Evolutionary conservation across 1,284 basidiomycete species (phyloP).

Genomic region (Coriolopsis trogii): DNA sequence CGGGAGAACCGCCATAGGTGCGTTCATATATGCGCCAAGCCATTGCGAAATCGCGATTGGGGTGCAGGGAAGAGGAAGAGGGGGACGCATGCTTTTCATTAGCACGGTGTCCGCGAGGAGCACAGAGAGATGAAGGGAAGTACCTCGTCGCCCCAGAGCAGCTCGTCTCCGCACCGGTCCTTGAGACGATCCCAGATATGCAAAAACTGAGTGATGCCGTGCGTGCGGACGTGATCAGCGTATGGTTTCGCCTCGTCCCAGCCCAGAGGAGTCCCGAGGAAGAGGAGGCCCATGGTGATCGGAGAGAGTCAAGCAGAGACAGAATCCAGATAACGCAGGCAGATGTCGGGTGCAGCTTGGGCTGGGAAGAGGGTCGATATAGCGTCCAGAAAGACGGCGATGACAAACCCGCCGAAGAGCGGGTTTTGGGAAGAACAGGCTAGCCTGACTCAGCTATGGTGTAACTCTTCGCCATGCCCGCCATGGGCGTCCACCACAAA

Average conservation of each 20-base stretch:
- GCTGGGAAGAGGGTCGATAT: constrained; percentile 11
- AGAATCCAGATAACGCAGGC: constrained; percentile 5
- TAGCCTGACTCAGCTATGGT: constrained; percentile 30
- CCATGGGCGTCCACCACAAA: constrained; percentile 3
- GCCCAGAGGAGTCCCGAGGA: constrained; percentile 90
- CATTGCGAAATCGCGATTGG: too few relatives aligned
- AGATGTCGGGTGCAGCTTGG: not conserved
- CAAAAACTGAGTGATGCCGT: constrained; percentile 96
- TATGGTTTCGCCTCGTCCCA: constrained; percentile 92
- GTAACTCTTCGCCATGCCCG: constrained; percentile 22
- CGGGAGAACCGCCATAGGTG: too few relatives aligned
- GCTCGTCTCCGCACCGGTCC: constrained; percentile 87
- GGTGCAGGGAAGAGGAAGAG: not conserved
- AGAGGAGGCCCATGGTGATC: constrained; percentile 85
- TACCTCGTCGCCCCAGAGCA: constrained; percentile 99
- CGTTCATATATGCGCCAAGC: too few relatives aligned
- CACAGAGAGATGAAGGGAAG: constrained; percentile 10
- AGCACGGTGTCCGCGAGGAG: not conserved
- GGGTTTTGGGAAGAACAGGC: not conserved
- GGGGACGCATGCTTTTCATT: constrained; percentile 14
- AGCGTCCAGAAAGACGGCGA: constrained; percentile 4
- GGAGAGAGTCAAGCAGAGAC: constrained; percentile 6
- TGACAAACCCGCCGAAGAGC: not conserved
- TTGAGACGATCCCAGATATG: constrained; percentile 92
- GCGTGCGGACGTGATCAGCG: constrained; percentile 88